A percentile compares a stretch with the other conserved stretches of the same genome.
Evolutionary conservation across 257 asterid species (phyloP).

Genomic region (Leptodermis oblonga): DNA sequence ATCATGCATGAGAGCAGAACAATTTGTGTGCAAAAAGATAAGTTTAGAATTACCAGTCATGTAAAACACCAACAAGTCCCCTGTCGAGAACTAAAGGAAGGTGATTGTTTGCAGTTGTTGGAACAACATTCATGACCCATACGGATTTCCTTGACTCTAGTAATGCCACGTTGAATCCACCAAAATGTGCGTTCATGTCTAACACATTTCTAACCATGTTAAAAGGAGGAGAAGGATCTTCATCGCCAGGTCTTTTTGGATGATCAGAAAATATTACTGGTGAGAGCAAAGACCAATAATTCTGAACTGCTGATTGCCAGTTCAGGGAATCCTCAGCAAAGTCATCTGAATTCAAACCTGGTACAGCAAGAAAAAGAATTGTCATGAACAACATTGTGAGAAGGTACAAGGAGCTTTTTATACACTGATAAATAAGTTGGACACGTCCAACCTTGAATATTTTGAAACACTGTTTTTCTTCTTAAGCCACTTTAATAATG

Average conservation of each 20-base stretch:
- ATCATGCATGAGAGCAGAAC: not conserved
- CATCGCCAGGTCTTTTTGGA: constrained; percentile 98
- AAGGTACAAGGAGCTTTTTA: not conserved
- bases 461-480: not conserved
- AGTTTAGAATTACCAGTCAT: constrained; percentile 63
- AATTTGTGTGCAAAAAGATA: not conserved
- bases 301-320: constrained; percentile 73
- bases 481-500: not conserved
- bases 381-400: not conserved
- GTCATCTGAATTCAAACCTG: constrained; percentile 68
- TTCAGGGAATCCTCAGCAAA: constrained; percentile 62
- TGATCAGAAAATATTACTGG: constrained; percentile 96
- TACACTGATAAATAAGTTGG: not conserved
- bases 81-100: constrained; percentile 84
- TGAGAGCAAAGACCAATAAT: constrained; percentile 94
- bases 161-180: constrained; percentile 88
- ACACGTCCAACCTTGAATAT: not conserved
- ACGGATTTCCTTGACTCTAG: constrained; percentile 75
- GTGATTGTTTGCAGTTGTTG: constrained; percentile 64
- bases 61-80: constrained; percentile 82
- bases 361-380: constrained; percentile 4
- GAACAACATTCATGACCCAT: constrained; percentile 98
- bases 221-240: constrained; percentile 99
- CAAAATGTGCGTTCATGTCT: constrained; percentile 94
- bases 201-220: constrained; percentile 98